These are phyloP conservation scores for Gonium pectorale DNA, from an alignment of 139 green algal species.

Conservation along the genomic window DNA sequence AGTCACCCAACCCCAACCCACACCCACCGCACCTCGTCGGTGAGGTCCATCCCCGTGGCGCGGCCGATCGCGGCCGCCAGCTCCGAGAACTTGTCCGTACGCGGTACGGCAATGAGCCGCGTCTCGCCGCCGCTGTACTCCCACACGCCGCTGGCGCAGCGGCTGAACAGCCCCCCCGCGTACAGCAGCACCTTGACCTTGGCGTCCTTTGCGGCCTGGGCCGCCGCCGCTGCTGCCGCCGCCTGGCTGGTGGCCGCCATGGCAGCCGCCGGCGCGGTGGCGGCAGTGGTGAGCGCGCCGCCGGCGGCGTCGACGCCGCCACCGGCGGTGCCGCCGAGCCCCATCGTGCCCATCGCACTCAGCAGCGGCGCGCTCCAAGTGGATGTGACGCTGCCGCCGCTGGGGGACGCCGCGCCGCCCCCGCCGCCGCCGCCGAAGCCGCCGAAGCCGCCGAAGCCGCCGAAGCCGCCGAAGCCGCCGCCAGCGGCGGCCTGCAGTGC, in stretches of 20 bases:
- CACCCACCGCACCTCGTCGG: neutral
- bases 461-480: neutral
- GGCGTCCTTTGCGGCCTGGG: neutral
- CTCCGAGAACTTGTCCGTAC: neutral
- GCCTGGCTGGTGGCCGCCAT: neutral
- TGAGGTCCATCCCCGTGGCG: neutral
- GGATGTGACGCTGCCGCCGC: neutral
- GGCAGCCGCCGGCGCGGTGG: neutral
- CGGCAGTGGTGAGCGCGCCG: neutral
- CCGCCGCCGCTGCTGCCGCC: neutral
- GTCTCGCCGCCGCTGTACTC: constrained; percentile 75
- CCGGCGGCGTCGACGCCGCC: constrained; percentile 8
- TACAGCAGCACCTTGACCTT: constrained; percentile 63
- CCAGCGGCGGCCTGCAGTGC: neutral
- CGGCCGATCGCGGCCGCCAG: constrained; percentile 4
- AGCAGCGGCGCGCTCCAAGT: constrained; percentile 12
- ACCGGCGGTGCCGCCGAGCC: neutral
- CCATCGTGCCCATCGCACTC: neutral
- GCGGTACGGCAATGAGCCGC: constrained; percentile 68
- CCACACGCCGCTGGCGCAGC: constrained; percentile 22
- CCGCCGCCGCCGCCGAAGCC: neutral
- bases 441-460: neutral
- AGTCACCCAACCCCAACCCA: too few species aligned
- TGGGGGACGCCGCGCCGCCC: neutral
- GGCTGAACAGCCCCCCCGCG: constrained; percentile 40